Base-by-base conservation (phyloP, 192 early-diverging fungal species). In the Backusella tarrabulga region DNA sequence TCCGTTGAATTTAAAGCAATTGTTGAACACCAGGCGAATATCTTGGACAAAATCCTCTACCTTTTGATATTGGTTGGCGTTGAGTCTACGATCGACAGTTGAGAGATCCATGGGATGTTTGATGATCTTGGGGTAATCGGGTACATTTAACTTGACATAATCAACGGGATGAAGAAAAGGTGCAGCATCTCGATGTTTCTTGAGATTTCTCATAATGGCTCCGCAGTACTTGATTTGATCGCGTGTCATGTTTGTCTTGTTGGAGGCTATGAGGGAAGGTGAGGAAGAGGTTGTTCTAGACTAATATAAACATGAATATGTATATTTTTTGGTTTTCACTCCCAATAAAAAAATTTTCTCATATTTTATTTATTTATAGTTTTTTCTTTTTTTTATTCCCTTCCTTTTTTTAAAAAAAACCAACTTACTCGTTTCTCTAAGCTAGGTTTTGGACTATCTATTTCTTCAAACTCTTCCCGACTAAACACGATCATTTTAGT, bases 151-250 rank as follows among this genome's bases (percentile, higher is more conserved):
- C 42, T 84, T 84, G 26, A 92, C 87, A 46, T 85, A 81, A 77
- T 95, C 93, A 26, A 95, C 93, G 0, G 93, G 93, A 50, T 89
- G 75, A 35, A 95, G 85, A 81, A 99, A 99, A 21, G 92, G 89
- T 9, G 84, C 86, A 5, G 93, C 92, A 68, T 95, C 93, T 76
- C 93, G 92, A 72, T 94, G 90, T 60, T 88, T 85, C 73, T 93
- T 93, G 29, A 95, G 80, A 7, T 87, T 84, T 26, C 87, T 88
- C n/a, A 97, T 76, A 73, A 95, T 90, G 12, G 91, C 88, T 1
- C 79, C 81, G 76, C 91, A 91, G 79, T 91, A 94, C 78, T 95
- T 95, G 70, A 92, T 84, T 80, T 97, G 95, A 41, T 95, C 92
- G 73, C 90, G 89, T 42, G 88, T 85, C 87, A 94, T 91, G 15